Evolutionary conservation across 352 stramenopile genomes (phyloP).

Genomic region (Phytophthora brassicae): DNA sequence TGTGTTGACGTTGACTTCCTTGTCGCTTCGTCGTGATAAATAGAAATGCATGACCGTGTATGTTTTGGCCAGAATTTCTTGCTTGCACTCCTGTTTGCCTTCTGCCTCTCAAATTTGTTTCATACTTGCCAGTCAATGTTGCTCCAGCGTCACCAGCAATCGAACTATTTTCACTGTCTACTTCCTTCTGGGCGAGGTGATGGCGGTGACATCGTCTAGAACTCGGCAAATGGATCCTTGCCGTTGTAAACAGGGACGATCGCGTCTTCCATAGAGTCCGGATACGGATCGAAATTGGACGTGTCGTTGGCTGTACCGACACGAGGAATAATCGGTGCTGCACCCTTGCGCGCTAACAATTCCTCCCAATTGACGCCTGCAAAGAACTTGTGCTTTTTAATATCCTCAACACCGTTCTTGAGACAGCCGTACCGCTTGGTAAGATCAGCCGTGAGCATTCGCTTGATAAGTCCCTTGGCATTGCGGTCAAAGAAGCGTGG

Average conservation of each 20-base stretch:
- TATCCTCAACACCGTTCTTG: slow-evolving; percentile 94
- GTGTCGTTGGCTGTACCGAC: slow-evolving; percentile 92
- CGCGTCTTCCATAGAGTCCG: slow-evolving; percentile 90
- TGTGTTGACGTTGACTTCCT: slow-evolving; percentile 4
- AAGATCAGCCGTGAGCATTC: slow-evolving; percentile 94
- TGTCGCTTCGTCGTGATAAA: slow-evolving; percentile 31
- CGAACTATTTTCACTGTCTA: slow-evolving; percentile 4
- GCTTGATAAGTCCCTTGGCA: slow-evolving; percentile 96
- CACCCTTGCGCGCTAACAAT: slow-evolving; percentile 86
- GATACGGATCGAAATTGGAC: slow-evolving; percentile 97
- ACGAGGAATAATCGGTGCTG: slow-evolving; percentile 93
- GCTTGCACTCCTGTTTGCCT: slow-evolving; percentile 13
- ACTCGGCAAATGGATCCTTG: slow-evolving; percentile 92
- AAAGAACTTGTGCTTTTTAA: slow-evolving; percentile 98
- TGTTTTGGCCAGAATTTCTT: slow-evolving; percentile 35
- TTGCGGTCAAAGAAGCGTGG: slow-evolving; percentile 94
- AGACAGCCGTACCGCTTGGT: slow-evolving; percentile 97
- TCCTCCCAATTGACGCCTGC: slow-evolving; percentile 90
- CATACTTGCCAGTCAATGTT: slow-evolving; percentile 11
- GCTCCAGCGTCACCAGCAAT: slow-evolving; percentile 15
- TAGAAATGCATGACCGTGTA: slow-evolving; percentile 34
- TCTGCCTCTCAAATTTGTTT: slow-evolving; percentile 12
- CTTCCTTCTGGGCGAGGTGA: slow-evolving; percentile 12
- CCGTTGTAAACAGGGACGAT: slow-evolving; percentile 91
- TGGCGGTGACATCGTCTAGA: slow-evolving; percentile 60